Base-by-base conservation (phyloP, 345 rosid species). In the Mallotus nudiflorus region DNA sequence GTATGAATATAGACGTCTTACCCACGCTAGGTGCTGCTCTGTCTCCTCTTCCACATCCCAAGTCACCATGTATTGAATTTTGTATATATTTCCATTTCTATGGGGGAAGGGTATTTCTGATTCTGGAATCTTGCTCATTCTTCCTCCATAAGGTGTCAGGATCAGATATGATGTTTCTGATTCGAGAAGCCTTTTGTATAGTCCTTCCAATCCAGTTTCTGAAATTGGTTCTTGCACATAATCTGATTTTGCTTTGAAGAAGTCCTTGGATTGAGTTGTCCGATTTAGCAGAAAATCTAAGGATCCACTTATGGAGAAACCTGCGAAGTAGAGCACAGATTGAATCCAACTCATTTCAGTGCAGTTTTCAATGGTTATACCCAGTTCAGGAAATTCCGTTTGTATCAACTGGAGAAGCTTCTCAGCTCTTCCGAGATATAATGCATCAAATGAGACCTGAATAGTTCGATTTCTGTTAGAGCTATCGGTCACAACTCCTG, bases 71-170 rank as follows among this genome's bases (percentile, higher is more conserved):
- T 68, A 55, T 31, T 75, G 73, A 15, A 75, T 59, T 51, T 50
- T 13, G 68, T 61, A 75, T 5, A 75, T 7, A 31, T 62, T 61
- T 4, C 69, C 73, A 0, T 15, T 55, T 20, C 78, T 62, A 4
- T 74, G 73, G 6, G 78, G 78, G 28, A 68, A 68, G 7, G 73
- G 78, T 2, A 16, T 68, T 28, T 69, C 65, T 13, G 65, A 62
- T 7, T 69, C 73, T 22, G 64, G 13, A 24, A 75, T 75, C 66
- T 69, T 58, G 33, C 73, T 63, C 78, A 75, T 68, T 19, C 4
- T 54, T n/a, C 73, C 78, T 49, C 78, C 73, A 35, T 63, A 68
- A 6, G 69, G 73, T 28, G 65, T 68, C 35, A 75, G 9, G 33
- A 63, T 33, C 14, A 75, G 10, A 13, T 1, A 0, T 2, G 68